Evolutionary conservation across 306 rosid genomes (phyloP).

Genomic region (Elaeagnus macrophylla): DNA sequence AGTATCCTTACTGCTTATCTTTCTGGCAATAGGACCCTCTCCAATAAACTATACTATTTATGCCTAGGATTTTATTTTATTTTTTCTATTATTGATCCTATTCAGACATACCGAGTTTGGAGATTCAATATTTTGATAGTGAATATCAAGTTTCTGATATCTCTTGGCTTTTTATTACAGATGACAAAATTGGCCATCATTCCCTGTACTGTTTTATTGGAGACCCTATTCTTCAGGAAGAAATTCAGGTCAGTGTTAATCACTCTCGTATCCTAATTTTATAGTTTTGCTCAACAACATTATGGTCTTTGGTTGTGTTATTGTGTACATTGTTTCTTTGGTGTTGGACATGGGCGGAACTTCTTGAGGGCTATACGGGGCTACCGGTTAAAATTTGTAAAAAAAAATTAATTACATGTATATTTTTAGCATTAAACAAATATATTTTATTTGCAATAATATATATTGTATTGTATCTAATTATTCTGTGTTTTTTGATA

Average conservation of each 20-base stretch:
- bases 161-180: conserved; percentile 27
- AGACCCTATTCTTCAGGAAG: conserved; percentile 82
- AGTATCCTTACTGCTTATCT: neutral
- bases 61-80: neutral
- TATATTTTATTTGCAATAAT: too few relatives aligned
- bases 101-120: neutral
- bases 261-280: neutral
- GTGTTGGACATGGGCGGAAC: too few relatives aligned
- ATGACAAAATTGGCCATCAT: conserved; percentile 99
- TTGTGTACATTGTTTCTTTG: too few relatives aligned
- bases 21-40: neutral
- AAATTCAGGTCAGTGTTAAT: conserved; percentile 61
- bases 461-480: too few relatives aligned
- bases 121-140: neutral
- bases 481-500: too few relatives aligned
- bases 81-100: neutral
- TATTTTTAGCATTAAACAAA: too few relatives aligned
- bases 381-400: too few relatives aligned
- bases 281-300: neutral
- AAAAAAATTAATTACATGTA: too few relatives aligned
- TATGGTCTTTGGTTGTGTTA: neutral
- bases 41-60: neutral
- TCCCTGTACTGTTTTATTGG: conserved; percentile 94
- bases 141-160: conserved; percentile 8
- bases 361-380: too few relatives aligned